These are phyloP conservation scores for Fonsecaea monophora DNA, from an alignment of 2,329 filamentous ascomycete genomes.

Conservation along the genomic window DNA sequence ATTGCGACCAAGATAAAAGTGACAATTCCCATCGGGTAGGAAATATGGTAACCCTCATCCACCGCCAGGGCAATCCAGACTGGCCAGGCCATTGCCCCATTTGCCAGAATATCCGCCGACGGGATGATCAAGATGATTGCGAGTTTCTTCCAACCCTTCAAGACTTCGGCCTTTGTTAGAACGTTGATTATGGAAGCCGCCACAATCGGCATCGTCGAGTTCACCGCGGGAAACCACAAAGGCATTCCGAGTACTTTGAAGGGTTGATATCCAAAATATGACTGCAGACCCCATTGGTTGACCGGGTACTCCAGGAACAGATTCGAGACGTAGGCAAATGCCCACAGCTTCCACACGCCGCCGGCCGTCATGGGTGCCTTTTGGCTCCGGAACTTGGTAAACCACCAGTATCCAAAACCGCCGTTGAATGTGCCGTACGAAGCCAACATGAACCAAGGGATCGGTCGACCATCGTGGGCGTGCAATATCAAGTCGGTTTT, in stretches of 20 bases:
- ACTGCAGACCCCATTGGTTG: constrained; percentile 18
- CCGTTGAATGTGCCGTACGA: constrained; percentile 18
- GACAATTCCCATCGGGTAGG: constrained; percentile 12
- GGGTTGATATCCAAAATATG: constrained; percentile 14
- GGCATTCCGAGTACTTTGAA: constrained; percentile 19
- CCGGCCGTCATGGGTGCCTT: constrained; percentile 2
- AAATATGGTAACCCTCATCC: constrained; percentile 15
- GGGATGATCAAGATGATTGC: constrained; percentile 20
- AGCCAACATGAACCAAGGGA: constrained; percentile 15
- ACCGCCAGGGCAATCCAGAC: constrained; percentile 20
- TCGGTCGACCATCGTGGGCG: constrained; percentile 6
- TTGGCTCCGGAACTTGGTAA: constrained; percentile 10
- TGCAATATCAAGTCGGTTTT: constrained; percentile 1
- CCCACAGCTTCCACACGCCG: constrained; percentile 6
- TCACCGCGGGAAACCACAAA: constrained; percentile 18
- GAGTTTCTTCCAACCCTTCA: constrained; percentile 21
- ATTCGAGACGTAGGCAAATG: constrained; percentile 4
- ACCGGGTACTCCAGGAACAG: constrained; percentile 1
- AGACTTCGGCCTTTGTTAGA: constrained; percentile 5
- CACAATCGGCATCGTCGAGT: constrained; percentile 18
- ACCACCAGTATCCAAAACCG: constrained; percentile 15
- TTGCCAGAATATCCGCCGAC: constrained; percentile 18
- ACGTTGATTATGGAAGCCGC: constrained; percentile 13
- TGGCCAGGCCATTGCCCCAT: constrained; percentile 22
- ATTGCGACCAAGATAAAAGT: constrained; percentile 6